Base-by-base conservation (phyloP, 768 basidiomycete genomes). In the Russula vinacea region DNA sequence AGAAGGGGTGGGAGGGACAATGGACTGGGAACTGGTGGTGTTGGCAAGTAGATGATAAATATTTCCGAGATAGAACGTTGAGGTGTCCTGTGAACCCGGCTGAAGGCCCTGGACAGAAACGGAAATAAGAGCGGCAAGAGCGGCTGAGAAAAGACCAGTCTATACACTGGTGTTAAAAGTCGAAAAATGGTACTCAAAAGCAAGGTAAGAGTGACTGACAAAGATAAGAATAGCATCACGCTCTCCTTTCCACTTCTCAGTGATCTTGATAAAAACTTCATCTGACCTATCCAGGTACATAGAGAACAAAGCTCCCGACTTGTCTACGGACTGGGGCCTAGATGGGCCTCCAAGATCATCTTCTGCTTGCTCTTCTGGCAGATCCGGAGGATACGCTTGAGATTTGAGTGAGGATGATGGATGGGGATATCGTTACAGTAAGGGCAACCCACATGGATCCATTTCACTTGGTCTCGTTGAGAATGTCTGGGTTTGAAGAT, bases 71-170 rank as follows among this genome's bases (percentile, higher is more conserved):
- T 59, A 60, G 19, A 39, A 62, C 0, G 55, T 26, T 5, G 53
- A 32, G 22, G 32, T 22, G 47, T 66, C 57, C 3, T 51, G 56
- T 17, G 65, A 33, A 32, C 24, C 45, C 4, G 50, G 58, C 49
- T 40, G 65, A 37, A 68, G 17, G 22, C 39, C 35, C 9, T 42
- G 67, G 24, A 60, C n/a, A 24, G 65, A 56, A 13, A 60, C 29
- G 3, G 56, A 58, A 5, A 66, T 49, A 32, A 68, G 58, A 2
- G 60, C 58, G 0, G 67, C 62, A 9, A 68, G 45, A 13, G 60
- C 55, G 3, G 67, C 65, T 2, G 67, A 68, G 54, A 65, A 68
- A 17, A 68, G 14, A 53, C 65, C 65, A 5, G 67, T 62, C 65
- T 68, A 10, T 9, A 26, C 37, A 47, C 22, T 5, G 17, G 1